Conservation (phyloP, 805 yeast species). For the Candida sphagnicola region DNA sequence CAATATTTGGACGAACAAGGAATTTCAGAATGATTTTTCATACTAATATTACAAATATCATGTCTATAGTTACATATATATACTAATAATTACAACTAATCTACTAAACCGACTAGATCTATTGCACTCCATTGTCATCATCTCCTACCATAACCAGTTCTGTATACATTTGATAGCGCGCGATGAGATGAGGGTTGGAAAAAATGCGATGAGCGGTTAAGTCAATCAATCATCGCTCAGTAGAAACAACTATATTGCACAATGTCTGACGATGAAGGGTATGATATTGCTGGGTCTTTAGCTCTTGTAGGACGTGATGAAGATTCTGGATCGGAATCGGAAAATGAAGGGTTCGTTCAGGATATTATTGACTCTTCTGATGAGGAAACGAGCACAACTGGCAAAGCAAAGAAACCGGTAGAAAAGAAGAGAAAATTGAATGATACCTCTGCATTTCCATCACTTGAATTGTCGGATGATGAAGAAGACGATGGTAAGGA, state of each 20-base stretch:
- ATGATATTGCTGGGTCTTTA: slow-evolving; percentile 61
- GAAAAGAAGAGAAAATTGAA: slow-evolving; percentile 9
- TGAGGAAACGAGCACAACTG: too few species aligned
- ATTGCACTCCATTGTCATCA: too few species aligned
- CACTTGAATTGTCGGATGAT: slow-evolving; percentile 51
- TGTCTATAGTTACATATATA: too few species aligned
- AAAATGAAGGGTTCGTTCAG: slow-evolving; percentile 33
- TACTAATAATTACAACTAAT: too few species aligned
- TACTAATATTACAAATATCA: too few species aligned
- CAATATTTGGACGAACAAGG: slow-evolving; percentile 19
- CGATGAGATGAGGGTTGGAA: not conserved
- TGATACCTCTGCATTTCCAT: slow-evolving; percentile 35
- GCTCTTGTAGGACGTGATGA: slow-evolving; percentile 43
- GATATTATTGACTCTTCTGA: slow-evolving; percentile 47
- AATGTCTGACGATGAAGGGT: slow-evolving; percentile 46
- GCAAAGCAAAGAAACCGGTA: slow-evolving; percentile 6
- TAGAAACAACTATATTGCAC: not conserved
- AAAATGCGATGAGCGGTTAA: slow-evolving; percentile 1
- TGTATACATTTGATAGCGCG: not conserved
- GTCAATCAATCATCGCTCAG: too few species aligned
- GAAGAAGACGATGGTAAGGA: slow-evolving; percentile 29
- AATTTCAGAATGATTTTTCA: slow-evolving; percentile 16
- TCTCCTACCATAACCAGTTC: too few species aligned
- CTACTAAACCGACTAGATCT: too few species aligned
- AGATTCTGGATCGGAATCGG: slow-evolving; percentile 19